Conservation (phyloP, 176 grass and related monocot species). For the Guadua angustifolia region DNA sequence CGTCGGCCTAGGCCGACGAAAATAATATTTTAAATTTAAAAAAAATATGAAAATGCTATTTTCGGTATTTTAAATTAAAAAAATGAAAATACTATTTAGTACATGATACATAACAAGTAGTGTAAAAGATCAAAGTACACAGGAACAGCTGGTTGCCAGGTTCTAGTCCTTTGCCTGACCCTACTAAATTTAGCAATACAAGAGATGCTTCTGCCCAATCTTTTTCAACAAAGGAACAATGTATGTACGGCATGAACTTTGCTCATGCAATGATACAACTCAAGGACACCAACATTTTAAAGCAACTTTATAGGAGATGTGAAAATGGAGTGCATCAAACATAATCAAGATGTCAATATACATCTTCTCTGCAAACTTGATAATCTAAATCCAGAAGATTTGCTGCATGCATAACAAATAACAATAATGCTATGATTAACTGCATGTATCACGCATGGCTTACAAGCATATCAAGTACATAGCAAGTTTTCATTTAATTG, state of each 20-base stretch:
- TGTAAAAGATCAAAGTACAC: constrained; percentile 30
- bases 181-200: constrained; percentile 18
- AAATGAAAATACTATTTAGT: too few species aligned
- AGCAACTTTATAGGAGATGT: background rate
- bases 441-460: background rate
- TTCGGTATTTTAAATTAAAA: too few species aligned
- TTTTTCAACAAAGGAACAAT: background rate
- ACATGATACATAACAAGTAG: constrained; percentile 33
- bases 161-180: background rate
- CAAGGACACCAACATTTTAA: background rate
- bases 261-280: constrained; percentile 7
- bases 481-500: constrained; percentile 27
- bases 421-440: background rate
- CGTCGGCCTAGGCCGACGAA: too few species aligned
- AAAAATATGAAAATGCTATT: too few species aligned
- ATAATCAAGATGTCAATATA: constrained; percentile 19
- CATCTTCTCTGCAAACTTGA: constrained; percentile 25
- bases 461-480: constrained; percentile 16
- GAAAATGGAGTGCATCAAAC: background rate
- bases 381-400: constrained; percentile 22
- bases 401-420: constrained; percentile 3
- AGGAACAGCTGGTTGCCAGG: background rate
- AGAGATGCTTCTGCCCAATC: background rate
- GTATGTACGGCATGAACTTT: background rate
- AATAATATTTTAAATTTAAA: too few species aligned